phyloP scores from a whole-genome alignment of 352 stramenopile species.

The Lagenidium giganteum region DNA sequence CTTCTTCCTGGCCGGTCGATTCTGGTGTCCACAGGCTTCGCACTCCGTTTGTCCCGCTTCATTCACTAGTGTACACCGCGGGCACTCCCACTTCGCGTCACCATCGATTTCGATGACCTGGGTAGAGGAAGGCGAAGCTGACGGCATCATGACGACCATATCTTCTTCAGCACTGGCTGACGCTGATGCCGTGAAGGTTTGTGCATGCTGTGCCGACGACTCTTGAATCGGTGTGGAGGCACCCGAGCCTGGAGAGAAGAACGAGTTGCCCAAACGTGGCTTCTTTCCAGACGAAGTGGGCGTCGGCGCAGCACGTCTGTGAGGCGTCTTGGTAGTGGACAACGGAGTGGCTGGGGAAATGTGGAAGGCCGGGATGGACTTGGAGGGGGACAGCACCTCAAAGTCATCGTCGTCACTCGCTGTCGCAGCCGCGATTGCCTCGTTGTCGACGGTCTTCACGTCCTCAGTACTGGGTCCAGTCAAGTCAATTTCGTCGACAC shows the following conservation, averaged over 20 bases:
- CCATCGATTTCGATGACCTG: not conserved
- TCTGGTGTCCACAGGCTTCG: slow-evolving; percentile 62
- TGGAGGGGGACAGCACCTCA: slow-evolving; percentile 8
- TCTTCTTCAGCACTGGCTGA: not conserved
- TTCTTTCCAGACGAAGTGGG: too few relatives aligned
- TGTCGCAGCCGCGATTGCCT: slow-evolving; percentile 5
- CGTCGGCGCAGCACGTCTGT: too few relatives aligned
- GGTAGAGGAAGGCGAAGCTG: too few relatives aligned
- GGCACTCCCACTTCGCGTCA: slow-evolving; percentile 56
- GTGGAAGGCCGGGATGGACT: slow-evolving; percentile 2
- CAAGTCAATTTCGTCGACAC: slow-evolving; percentile 7
- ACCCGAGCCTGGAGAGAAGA: slow-evolving; percentile 12
- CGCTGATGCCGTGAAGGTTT: slow-evolving; percentile 5
- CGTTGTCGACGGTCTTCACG: slow-evolving; percentile 9
- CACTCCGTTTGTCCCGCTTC: slow-evolving; percentile 41
- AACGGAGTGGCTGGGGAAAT: slow-evolving; percentile 7
- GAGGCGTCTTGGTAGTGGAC: not conserved
- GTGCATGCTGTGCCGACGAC: slow-evolving; percentile 11
- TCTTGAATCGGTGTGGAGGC: slow-evolving; percentile 4
- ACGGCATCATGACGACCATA: not conserved
- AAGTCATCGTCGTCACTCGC: slow-evolving; percentile 19
- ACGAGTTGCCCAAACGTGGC: not conserved
- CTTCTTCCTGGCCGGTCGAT: slow-evolving; percentile 40
- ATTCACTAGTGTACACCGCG: slow-evolving; percentile 78
- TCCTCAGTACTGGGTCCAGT: not conserved